phyloP scores from a whole-genome alignment of 345 rosid genomes.

The Heritiera fomes region DNA sequence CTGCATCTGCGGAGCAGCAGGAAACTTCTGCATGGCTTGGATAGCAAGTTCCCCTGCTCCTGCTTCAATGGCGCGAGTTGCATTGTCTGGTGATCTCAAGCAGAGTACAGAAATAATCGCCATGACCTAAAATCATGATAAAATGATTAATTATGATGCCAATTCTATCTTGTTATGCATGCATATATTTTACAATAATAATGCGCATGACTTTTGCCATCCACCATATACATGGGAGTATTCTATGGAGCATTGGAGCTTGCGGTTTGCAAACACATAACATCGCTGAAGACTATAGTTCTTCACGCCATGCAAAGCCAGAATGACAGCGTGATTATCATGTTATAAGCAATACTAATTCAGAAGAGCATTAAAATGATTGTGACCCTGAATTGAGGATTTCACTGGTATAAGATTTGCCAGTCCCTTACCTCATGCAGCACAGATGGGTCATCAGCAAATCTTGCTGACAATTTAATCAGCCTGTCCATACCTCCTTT shows the following conservation, averaged over 20 bases:
- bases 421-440: constrained; percentile 70
- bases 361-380: background rate
- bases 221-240: background rate
- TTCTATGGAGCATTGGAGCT: background rate
- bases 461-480: constrained; percentile 63
- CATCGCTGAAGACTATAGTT: background rate
- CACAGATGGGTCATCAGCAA: constrained; percentile 78
- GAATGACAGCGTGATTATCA: background rate
- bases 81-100: constrained; percentile 85
- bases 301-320: background rate
- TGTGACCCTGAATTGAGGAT: background rate
- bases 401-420: background rate
- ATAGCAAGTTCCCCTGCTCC: constrained; percentile 87
- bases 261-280: background rate
- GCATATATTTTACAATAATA: background rate
- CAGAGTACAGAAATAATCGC: constrained; percentile 66
- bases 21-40: constrained; percentile 86
- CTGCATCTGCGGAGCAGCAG: constrained; percentile 67
- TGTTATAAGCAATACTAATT: background rate
- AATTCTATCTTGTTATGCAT: background rate
- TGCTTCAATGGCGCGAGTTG: constrained; percentile 80
- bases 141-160: background rate
- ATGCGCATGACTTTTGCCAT: background rate
- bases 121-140: constrained; percentile 60
- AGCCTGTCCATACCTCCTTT: constrained; percentile 71